A percentile compares a stretch with the other conserved stretches of the same genome.
phyloP scores from a whole-genome alignment of 1,284 basidiomycete genomes.

The Erythrobasidium hasegawianum region DNA sequence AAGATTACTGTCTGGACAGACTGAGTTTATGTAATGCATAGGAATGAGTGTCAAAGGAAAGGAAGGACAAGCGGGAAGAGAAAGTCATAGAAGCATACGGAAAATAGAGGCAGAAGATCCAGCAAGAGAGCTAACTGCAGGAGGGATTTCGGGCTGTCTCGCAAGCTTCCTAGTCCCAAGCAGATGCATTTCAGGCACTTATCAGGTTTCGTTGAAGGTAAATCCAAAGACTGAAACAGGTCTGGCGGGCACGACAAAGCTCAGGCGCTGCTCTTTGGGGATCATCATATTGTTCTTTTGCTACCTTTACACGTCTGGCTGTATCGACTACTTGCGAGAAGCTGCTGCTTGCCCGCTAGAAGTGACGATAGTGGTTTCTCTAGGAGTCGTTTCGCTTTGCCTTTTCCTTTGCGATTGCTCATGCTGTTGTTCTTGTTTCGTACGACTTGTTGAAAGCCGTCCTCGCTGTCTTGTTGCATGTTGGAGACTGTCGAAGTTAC shows the following conservation, averaged over 20 bases:
- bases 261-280: too few relatives aligned
- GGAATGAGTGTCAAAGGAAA: not conserved
- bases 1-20: conserved; percentile 5
- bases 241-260: too few relatives aligned
- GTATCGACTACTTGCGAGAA: conserved; percentile 2
- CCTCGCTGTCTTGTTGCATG: conserved; percentile 1
- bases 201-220: too few relatives aligned
- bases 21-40: not conserved
- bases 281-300: too few relatives aligned
- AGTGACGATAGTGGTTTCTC: conserved; percentile 11
- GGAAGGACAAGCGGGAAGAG: not conserved
- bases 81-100: not conserved
- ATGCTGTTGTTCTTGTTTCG: conserved; percentile 4
- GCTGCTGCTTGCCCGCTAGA: conserved; percentile 4
- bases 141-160: conserved; percentile 30
- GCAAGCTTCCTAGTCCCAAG: conserved; percentile 21
- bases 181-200: conserved; percentile 24
- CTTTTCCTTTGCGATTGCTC: conserved; percentile 23
- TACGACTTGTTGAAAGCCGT: conserved; percentile 20
- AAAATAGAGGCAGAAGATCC: not conserved
- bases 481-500: not conserved
- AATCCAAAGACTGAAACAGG: too few relatives aligned
- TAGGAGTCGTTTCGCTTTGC: not conserved
- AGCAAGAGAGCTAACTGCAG: conserved; percentile 27
- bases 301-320: conserved; percentile 7